These are phyloP conservation scores for Aspergillus sp. DNA, from an alignment of 2,329 filamentous ascomycete species.

Conservation along the genomic window DNA sequence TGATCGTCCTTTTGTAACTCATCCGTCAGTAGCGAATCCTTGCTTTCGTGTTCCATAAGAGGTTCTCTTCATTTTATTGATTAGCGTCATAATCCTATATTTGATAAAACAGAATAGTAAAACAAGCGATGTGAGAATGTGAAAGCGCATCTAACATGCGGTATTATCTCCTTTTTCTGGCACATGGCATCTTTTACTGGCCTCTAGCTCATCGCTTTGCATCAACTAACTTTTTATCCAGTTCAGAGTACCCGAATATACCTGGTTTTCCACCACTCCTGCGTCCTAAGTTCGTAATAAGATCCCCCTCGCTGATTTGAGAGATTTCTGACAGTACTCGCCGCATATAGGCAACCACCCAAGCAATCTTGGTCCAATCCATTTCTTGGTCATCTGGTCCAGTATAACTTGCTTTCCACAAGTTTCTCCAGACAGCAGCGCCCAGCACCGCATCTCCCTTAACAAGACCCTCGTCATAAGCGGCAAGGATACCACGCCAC, in stretches of 20 bases:
- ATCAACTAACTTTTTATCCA: slow-evolving; percentile 35
- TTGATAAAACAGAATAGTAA: neutral
- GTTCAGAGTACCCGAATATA: slow-evolving; percentile 27
- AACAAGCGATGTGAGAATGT: neutral
- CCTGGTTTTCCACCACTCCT: slow-evolving; percentile 25
- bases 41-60: no score
- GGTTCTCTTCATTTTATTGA: neutral
- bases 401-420: slow-evolving; percentile 66
- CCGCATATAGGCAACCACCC: slow-evolving; percentile 57
- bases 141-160: neutral
- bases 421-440: slow-evolving; percentile 82
- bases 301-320: slow-evolving; percentile 44
- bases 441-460: slow-evolving; percentile 41
- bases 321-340: slow-evolving; percentile 49
- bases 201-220: slow-evolving; percentile 12
- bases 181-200: neutral
- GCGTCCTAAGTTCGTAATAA: slow-evolving; percentile 44
- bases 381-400: slow-evolving; percentile 40
- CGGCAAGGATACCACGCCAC: slow-evolving; percentile 78
- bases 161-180: neutral
- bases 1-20: no score
- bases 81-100: neutral
- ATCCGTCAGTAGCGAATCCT: no score
- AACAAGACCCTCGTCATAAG: slow-evolving; percentile 44
- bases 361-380: slow-evolving; percentile 53